Percentiles rank a stretch among this genome's conserved stretches.
phyloP scores from a whole-genome alignment of 2,329 filamentous ascomycete genomes.

The Pezicula radicicola region DNA sequence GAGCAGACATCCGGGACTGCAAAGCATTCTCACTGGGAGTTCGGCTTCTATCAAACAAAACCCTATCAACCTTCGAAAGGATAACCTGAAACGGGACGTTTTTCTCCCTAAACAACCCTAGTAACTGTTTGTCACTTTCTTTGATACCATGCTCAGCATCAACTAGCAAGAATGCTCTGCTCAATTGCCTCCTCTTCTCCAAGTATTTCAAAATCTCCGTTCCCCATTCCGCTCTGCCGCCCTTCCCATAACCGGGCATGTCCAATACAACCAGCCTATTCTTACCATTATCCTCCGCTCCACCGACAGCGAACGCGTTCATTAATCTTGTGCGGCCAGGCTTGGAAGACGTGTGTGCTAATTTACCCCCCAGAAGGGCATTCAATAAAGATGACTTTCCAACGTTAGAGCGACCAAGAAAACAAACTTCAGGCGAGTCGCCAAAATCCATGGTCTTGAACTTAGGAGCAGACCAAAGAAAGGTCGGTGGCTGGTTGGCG shows the following conservation, averaged over 20 bases:
- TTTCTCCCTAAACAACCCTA: conserved; percentile 51
- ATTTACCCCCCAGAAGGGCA: conserved; percentile 48
- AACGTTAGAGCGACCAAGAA: conserved; percentile 68
- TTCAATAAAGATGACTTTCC: conserved; percentile 69
- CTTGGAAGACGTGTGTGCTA: conserved; percentile 55
- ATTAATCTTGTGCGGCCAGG: conserved; percentile 62
- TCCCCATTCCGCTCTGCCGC: conserved; percentile 60
- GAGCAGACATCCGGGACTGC: conserved; percentile 28
- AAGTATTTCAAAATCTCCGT: conserved; percentile 67
- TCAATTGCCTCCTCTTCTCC: conserved; percentile 53
- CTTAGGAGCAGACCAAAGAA: conserved; percentile 56
- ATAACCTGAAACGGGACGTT: conserved; percentile 63
- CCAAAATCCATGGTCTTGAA: conserved; percentile 57
- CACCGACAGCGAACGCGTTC: conserved; percentile 62
- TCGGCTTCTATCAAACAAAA: conserved; percentile 36
- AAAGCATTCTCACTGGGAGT: conserved; percentile 28
- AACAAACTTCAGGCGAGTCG: conserved; percentile 37
- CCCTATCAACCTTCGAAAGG: conserved; percentile 62
- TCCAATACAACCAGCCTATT: conserved; percentile 57
- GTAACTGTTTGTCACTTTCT: conserved; percentile 51
- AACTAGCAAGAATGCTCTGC: conserved; percentile 60
- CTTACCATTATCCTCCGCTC: conserved; percentile 25
- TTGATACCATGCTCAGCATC: conserved; percentile 64
- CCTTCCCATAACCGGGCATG: conserved; percentile 69
- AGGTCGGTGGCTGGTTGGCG: conserved; percentile 41